Evolutionary conservation across 192 early-diverging fungal species (phyloP), one percentile per base, ranked within the genome.

Genomic region (Backusella mclennaniae): DNA sequence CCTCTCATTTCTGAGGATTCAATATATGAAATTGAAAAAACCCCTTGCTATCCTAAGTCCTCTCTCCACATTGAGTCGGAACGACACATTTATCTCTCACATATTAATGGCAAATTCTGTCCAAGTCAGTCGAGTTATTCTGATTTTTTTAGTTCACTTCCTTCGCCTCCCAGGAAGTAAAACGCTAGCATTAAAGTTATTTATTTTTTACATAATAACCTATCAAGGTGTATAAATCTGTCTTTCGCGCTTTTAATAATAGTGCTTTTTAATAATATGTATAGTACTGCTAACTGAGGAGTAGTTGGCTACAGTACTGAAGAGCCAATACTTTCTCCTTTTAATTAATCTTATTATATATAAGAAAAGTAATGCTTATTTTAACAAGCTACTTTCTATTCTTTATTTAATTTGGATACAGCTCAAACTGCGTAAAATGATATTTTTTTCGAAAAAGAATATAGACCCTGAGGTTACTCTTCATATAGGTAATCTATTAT

Each of bases 401-500:
- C 12, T 63, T 29, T 63, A 21, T 63, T 63, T 63, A 14, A 11
- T 63, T 63, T 63, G 26, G n/a, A 23, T n/a, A 63, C 12, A 63
- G 38, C 3, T 26, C 8, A 63, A 23, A 63, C 4, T 26, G 3
- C 23, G 3, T 29, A 29, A 26, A 63, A 82, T 78, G 81, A 70
- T 74, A 9, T 59, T 82, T 66, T 82, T 82, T 73, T 82, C 81
- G 17, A 77, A 82, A 56, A 82, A 82, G 59, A 73, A 75, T 9
- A 53, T 63, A n/a, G 73, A 77, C 4, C 76, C 81, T 15, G 77
- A 66, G 14, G 78, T 82, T 15, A 82, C 74, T 42, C 39, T 69
- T 31, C 42, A 78, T 56, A 82, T 82, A 73, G 81, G 81, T 82
- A 76, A 35, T 11, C 2, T 36, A 35, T 4, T 0, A 23, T 63